Percentiles rank a stretch among this genome's conserved stretches.
phyloP scores from a whole-genome alignment of 2,329 filamentous ascomycete species.

The Fusarium xylarioides region DNA sequence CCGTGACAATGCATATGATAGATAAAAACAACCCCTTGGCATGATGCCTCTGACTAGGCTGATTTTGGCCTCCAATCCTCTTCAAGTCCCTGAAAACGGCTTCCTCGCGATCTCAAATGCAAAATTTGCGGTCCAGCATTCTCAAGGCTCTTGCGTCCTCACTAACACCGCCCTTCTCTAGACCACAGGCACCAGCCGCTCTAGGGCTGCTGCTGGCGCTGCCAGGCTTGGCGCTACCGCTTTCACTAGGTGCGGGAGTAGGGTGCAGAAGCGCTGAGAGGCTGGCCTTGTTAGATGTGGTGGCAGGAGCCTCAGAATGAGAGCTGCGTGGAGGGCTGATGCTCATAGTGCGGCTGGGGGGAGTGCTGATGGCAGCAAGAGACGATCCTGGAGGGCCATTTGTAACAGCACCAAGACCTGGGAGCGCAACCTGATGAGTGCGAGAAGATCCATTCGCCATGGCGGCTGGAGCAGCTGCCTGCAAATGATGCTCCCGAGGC shows the following conservation, averaged over 20 bases:
- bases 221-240: constrained; percentile 55
- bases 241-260: constrained; percentile 56
- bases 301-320: constrained; percentile 43
- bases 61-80: neutral
- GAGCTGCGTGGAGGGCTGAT: constrained; percentile 58
- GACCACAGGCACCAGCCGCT: constrained; percentile 35
- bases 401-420: constrained; percentile 51
- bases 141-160: constrained; percentile 73
- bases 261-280: constrained; percentile 63
- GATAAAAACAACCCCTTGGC: constrained; percentile 19
- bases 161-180: constrained; percentile 56
- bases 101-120: constrained; percentile 38
- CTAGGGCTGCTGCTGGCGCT: constrained; percentile 55
- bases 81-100: neutral
- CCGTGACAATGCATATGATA: constrained; percentile 40
- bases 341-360: constrained; percentile 58
- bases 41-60: neutral
- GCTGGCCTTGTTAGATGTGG: constrained; percentile 52
- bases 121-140: constrained; percentile 70
- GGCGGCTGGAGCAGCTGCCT: constrained; percentile 55
- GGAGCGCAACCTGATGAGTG: constrained; percentile 55
- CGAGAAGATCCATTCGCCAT: constrained; percentile 49
- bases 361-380: constrained; percentile 50
- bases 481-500: constrained; percentile 56
- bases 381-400: constrained; percentile 41